These are phyloP conservation scores for Komagataella pseudopastoris DNA, from an alignment of 805 yeast species.

Conservation along the genomic window DNA sequence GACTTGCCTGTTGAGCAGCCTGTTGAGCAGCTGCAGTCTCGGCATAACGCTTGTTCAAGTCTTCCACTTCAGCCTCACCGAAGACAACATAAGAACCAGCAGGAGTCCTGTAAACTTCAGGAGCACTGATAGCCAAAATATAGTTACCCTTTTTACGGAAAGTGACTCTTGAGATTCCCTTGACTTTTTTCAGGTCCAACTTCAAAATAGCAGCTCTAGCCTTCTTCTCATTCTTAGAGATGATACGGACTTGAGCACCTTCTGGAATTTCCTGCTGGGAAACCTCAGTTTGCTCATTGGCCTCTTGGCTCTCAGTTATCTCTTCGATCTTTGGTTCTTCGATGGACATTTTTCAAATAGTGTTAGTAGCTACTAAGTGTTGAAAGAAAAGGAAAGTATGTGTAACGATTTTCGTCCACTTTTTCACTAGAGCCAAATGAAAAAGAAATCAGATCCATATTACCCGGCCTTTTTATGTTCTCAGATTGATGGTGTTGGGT, in stretches of 20 bases:
- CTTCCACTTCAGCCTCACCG: slow-evolving; percentile 97
- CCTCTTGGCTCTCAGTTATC: slow-evolving; percentile 11
- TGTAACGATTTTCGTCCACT: not conserved
- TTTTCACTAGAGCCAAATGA: not conserved
- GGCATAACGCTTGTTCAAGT: slow-evolving; percentile 77
- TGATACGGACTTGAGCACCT: slow-evolving; percentile 71
- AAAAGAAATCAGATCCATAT: not conserved
- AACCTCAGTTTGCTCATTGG: not conserved
- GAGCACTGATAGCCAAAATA: slow-evolving; percentile 81
- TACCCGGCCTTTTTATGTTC: not conserved
- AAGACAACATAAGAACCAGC: slow-evolving; percentile 94
- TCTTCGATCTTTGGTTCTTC: slow-evolving; percentile 18
- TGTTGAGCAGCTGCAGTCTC: slow-evolving; percentile 73
- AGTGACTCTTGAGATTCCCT: slow-evolving; percentile 90
- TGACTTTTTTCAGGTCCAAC: slow-evolving; percentile 79
- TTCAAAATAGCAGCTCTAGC: slow-evolving; percentile 84
- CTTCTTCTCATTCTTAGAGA: slow-evolving; percentile 88
- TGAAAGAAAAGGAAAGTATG: not conserved
- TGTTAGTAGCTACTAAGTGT: not conserved
- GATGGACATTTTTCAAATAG: slow-evolving; percentile 13
- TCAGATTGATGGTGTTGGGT: not conserved
- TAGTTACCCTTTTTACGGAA: slow-evolving; percentile 88
- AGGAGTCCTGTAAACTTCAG: slow-evolving; percentile 89
- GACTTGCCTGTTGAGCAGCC: slow-evolving; percentile 32
- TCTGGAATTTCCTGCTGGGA: slow-evolving; percentile 44